A percentile compares a stretch with the other conserved stretches of the same genome.
phyloP scores from a whole-genome alignment of 257 asterid genomes.

The Buddleja alternifolia region DNA sequence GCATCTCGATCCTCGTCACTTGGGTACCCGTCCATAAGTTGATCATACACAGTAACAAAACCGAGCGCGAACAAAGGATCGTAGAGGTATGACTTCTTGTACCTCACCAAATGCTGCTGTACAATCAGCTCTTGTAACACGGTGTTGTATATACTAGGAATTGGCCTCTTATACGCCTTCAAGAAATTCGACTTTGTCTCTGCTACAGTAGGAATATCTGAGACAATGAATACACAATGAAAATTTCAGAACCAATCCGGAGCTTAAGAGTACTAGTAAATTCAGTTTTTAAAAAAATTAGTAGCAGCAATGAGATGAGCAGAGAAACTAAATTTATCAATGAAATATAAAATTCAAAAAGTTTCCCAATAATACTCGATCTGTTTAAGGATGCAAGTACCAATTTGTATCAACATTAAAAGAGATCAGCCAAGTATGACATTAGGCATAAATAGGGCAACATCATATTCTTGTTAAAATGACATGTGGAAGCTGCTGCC shows the following conservation, averaged over 20 bases:
- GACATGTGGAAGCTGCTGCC: too few relatives aligned
- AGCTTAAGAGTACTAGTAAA: slow-evolving; percentile 8
- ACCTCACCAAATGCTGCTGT: slow-evolving; percentile 84
- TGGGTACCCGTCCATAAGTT: slow-evolving; percentile 94
- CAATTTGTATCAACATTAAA: neutral
- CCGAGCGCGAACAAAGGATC: slow-evolving; percentile 96
- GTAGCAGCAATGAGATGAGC: neutral
- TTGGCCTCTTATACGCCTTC: slow-evolving; percentile 84
- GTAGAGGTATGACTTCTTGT: slow-evolving; percentile 78
- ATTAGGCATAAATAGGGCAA: too few relatives aligned
- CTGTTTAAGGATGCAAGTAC: neutral
- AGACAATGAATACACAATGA: slow-evolving; percentile 22
- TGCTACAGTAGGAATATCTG: slow-evolving; percentile 86
- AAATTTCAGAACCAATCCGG: slow-evolving; percentile 27
- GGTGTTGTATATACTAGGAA: slow-evolving; percentile 86
- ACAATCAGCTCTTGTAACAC: slow-evolving; percentile 91
- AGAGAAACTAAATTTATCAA: neutral
- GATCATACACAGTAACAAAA: slow-evolving; percentile 88
- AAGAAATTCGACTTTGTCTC: slow-evolving; percentile 83
- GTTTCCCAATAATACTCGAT: neutral
- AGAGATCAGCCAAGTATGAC: neutral
- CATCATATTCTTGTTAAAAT: too few relatives aligned
- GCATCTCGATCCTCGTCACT: slow-evolving; percentile 77
- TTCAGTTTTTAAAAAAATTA: neutral
- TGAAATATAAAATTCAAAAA: neutral